Base-by-base conservation (phyloP, 352 stramenopile genomes). In the Elongisporangium anandrum region DNA sequence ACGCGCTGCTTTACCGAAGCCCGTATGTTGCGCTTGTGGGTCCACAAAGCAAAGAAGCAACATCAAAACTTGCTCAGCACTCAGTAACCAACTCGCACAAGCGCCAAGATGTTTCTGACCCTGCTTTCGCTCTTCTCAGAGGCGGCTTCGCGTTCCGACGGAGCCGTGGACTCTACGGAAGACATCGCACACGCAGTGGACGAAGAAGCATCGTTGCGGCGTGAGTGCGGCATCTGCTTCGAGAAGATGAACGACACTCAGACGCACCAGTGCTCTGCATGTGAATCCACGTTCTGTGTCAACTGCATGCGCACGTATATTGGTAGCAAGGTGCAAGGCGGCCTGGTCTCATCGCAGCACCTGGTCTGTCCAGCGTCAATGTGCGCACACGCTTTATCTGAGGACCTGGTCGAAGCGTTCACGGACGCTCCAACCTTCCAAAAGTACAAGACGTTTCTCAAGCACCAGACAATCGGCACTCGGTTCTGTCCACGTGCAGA, bases 141-240 rank as follows among this genome's bases (percentile, higher is more conserved):
- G 29, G 4, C 29, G 13, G 29, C 29, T 4, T 13, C 29, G 4
- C 29, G 24, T 34, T 3, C 3, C 24, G 24, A 34, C 24, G 24
- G 24, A 34, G 24, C 24, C 24, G 24, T 8, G 24, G 24, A 34
- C n/a, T n/a, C n/a, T n/a, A n/a, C n/a, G n/a, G n/a, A n/a, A n/a
- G n/a, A n/a, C n/a, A n/a, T 34, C 24, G 7, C 24, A 34, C 24
- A 34, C 4, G 29, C 29, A 13, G 13, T 13, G 9, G 5, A 41
- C 4, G 24, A 41, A 41, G 41, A 52, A 7, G 21, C 2, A 10
- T 13, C 51, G 2, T 7, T 19, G 54, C 12, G 41, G 12, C 51
- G 63, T 38, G 77, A 88, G 51, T 92, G 82, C 60, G 74, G 87
- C 66, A 88, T 92, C 61, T 92, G 82, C 69, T 92, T 87, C 45